A percentile compares a stretch with the other conserved stretches of the same genome.
Conservation (phyloP, 1,284 basidiomycete species). For the Naganishia albida region DNA sequence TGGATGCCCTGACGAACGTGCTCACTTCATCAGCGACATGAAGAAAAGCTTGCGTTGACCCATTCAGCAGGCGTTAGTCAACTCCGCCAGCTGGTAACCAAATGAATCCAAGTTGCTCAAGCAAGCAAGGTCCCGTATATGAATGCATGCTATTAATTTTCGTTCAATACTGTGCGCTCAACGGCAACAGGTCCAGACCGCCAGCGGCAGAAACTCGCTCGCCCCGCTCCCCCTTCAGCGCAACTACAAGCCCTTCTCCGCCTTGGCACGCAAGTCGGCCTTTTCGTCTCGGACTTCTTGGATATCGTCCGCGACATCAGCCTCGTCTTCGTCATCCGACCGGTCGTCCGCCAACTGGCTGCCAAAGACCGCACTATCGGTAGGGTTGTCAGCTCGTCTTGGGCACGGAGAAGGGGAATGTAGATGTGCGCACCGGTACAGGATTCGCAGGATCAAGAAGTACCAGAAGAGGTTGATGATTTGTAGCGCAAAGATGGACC, state of each 20-base stretch:
- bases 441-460: conserved; percentile 72
- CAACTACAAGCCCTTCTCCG: not conserved
- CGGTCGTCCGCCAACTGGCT: conserved; percentile 54
- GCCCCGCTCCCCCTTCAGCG: not conserved
- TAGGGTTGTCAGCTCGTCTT: not conserved
- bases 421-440: conserved; percentile 56
- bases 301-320: conserved; percentile 31
- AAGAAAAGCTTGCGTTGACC: too few species aligned
- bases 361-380: conserved; percentile 46
- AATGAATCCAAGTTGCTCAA: too few species aligned
- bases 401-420: not conserved
- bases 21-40: too few species aligned
- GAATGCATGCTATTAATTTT: too few species aligned
- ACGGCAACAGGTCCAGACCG: too few species aligned
- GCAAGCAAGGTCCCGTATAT: too few species aligned
- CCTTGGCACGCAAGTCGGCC: conserved; percentile 30
- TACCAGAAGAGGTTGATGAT: conserved; percentile 90
- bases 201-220: too few species aligned
- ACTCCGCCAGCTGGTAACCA: too few species aligned
- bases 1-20: too few species aligned
- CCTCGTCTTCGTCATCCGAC: conserved; percentile 57
- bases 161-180: too few species aligned
- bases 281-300: conserved; percentile 31
- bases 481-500: conserved; percentile 72
- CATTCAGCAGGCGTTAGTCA: too few species aligned